phyloP scores from a whole-genome alignment of 2,329 filamentous ascomycete species.

The Fusarium sterilihyphosum region DNA sequence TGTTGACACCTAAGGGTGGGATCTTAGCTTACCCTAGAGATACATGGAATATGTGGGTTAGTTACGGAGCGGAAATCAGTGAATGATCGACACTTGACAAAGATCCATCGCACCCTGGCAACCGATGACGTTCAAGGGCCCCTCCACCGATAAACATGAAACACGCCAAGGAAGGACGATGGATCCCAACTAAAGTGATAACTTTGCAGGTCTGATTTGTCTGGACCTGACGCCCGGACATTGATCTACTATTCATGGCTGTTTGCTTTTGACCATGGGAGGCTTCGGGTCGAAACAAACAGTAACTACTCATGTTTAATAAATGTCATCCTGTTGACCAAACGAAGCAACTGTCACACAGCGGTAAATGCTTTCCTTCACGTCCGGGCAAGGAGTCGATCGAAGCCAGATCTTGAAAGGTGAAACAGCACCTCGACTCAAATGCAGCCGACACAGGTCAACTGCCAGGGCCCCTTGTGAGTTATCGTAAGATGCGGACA shows the following conservation, averaged over 20 bases:
- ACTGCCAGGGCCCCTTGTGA: conserved; percentile 7
- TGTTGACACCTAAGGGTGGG: too few relatives aligned
- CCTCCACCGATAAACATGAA: conserved; percentile 28
- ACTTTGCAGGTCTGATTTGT: conserved; percentile 6
- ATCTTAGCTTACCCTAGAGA: too few relatives aligned
- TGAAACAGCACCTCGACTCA: conserved; percentile 24
- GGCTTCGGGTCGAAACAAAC: background rate
- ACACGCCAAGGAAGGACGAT: conserved; percentile 27
- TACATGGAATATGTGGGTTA: too few relatives aligned
- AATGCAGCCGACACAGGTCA: background rate
- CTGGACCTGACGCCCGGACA: background rate
- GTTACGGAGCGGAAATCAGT: too few relatives aligned
- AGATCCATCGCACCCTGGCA: conserved; percentile 11
- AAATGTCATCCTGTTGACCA: background rate
- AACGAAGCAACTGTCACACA: background rate
- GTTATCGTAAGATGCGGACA: conserved; percentile 28
- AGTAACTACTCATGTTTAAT: background rate
- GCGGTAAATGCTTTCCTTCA: conserved; percentile 2
- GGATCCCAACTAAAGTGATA: background rate
- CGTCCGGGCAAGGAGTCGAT: conserved; percentile 1
- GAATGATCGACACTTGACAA: conserved; percentile 19
- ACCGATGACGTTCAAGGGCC: conserved; percentile 23
- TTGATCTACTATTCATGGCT: background rate
- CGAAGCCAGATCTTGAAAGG: conserved; percentile 28
- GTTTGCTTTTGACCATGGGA: background rate